Percentiles rank a stretch among this genome's conserved stretches.
Evolutionary conservation across 208 protist species (phyloP).

Genomic region (Crithidia bombi): DNA sequence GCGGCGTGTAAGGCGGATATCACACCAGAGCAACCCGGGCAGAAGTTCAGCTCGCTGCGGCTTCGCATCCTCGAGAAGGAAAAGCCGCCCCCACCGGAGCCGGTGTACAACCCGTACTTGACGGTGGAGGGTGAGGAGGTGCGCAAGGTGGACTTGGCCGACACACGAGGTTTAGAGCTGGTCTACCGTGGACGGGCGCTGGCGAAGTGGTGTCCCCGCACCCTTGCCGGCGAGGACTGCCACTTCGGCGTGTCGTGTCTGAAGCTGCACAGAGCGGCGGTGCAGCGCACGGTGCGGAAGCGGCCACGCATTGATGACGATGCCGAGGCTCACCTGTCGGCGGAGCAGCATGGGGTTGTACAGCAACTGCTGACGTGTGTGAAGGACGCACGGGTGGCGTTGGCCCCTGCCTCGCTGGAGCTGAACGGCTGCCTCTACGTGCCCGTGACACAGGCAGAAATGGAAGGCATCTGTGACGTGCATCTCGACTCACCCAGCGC

Average conservation of each 20-base stretch:
- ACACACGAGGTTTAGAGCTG: constrained; percentile 76
- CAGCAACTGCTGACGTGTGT: constrained; percentile 28
- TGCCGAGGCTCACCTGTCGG: constrained; percentile 25
- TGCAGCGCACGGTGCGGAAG: constrained; percentile 78
- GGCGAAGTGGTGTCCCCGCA: constrained; percentile 77
- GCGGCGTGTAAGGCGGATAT: constrained; percentile 81
- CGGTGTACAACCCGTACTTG: constrained; percentile 81
- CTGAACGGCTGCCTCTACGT: constrained; percentile 39
- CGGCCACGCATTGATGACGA: constrained; percentile 55
- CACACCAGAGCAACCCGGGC: constrained; percentile 37
- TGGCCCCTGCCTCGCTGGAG: constrained; percentile 23
- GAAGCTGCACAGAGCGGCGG: constrained; percentile 55
- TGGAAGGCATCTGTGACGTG: constrained; percentile 1
- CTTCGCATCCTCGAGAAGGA: constrained; percentile 81
- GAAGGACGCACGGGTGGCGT: constrained; percentile 21
- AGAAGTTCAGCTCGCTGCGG: constrained; percentile 49
- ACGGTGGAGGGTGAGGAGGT: constrained; percentile 69
- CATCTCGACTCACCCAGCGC: neutral
- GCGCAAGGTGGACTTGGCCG: constrained; percentile 62
- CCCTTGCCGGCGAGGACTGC: constrained; percentile 67
- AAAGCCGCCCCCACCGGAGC: constrained; percentile 63
- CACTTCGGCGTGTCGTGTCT: constrained; percentile 73
- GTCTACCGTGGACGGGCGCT: constrained; percentile 72
- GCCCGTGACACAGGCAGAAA: constrained; percentile 37
- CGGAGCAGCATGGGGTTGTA: constrained; percentile 45